Conservation (phyloP, 768 basidiomycete species). For the Lactifluus pinguis region DNA sequence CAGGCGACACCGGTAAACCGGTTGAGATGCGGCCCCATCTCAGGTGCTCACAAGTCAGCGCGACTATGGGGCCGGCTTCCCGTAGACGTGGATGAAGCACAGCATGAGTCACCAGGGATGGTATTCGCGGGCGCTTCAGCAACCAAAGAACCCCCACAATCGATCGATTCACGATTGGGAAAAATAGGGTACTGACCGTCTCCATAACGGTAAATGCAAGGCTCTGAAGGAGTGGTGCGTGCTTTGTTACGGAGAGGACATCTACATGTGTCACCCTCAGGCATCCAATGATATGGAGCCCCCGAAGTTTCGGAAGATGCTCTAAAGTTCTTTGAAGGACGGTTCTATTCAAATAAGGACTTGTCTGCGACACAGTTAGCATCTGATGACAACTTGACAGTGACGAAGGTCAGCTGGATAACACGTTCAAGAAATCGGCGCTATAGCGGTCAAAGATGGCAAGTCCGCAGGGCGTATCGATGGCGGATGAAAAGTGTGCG, state of each 20-base stretch:
- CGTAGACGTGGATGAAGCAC: neutral
- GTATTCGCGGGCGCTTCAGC: neutral
- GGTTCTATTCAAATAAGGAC: conserved; percentile 42
- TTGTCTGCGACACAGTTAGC: conserved; percentile 35
- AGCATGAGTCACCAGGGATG: neutral
- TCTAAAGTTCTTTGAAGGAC: conserved; percentile 40
- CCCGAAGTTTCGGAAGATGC: conserved; percentile 44
- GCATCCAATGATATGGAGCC: conserved; percentile 56
- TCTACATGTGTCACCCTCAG: conserved; percentile 43
- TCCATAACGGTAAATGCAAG: conserved; percentile 57
- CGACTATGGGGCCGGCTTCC: neutral
- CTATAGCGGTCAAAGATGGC: neutral
- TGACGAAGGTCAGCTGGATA: conserved; percentile 4
- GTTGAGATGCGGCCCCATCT: neutral
- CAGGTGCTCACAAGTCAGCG: neutral
- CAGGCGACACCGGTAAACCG: neutral
- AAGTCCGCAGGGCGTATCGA: conserved; percentile 11
- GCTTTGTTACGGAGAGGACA: conserved; percentile 36
- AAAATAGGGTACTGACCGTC: conserved; percentile 33
- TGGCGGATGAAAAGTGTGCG: conserved; percentile 3
- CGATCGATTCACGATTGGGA: neutral
- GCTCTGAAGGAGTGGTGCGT: conserved; percentile 49
- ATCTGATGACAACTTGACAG: conserved; percentile 9
- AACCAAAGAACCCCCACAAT: neutral
- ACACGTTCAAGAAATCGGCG: conserved; percentile 1